A percentile compares a stretch with the other conserved stretches of the same genome.
Conservation (phyloP, 495 filamentous ascomycete genomes). For the Aspergillus campestris region DNA sequence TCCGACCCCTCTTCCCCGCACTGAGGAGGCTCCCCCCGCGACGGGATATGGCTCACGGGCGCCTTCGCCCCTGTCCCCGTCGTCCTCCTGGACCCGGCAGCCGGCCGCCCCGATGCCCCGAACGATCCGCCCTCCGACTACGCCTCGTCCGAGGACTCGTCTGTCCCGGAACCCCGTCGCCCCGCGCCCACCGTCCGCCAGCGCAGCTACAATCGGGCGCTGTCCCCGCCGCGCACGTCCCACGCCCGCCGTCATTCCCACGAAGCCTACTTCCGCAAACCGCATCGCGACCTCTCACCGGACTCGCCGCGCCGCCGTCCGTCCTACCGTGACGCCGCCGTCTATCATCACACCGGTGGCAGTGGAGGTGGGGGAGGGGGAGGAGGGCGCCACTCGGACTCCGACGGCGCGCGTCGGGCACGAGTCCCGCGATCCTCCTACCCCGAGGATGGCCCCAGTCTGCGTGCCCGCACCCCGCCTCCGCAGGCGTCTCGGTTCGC, state of each 20-base stretch:
- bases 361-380: too few relatives aligned
- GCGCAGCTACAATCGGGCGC: conserved; percentile 15
- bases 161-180: conserved; percentile 9
- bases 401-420: conserved; percentile 10
- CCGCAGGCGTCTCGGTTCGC: conserved; percentile 15
- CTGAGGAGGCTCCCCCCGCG: not conserved
- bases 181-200: conserved; percentile 7
- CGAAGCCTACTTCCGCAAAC: conserved; percentile 31
- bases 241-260: conserved; percentile 36
- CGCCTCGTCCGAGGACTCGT: conserved; percentile 19
- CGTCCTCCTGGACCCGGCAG: not conserved
- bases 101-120: too few relatives aligned
- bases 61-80: conserved; percentile 19
- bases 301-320: conserved; percentile 9
- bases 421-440: conserved; percentile 23
- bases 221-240: conserved; percentile 23
- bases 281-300: conserved; percentile 25
- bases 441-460: conserved; percentile 24
- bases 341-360: too few relatives aligned
- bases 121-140: conserved; percentile 7
- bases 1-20: not conserved
- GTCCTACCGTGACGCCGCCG: conserved; percentile 9
- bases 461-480: conserved; percentile 13
- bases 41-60: conserved; percentile 11
- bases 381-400: conserved; percentile 10